Evolutionary conservation across 1,139 yeast genomes (phyloP).

Genomic region (Scheffersomyces segobiensis): DNA sequence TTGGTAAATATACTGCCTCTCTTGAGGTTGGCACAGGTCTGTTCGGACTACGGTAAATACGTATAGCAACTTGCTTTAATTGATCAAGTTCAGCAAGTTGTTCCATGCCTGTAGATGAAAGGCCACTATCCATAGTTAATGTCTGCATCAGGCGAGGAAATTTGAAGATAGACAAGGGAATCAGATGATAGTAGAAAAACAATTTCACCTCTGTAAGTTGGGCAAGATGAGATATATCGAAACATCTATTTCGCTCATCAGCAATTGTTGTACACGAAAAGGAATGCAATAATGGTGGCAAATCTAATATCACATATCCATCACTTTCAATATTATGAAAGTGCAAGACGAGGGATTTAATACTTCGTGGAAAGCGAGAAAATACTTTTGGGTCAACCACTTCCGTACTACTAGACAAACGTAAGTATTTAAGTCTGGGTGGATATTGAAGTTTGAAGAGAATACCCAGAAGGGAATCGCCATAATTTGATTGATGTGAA

Average conservation of each 20-base stretch:
- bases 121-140: background rate
- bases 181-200: background rate
- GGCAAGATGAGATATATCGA: background rate
- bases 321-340: background rate
- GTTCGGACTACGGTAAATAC: background rate
- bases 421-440: background rate
- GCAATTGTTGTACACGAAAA: background rate
- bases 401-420: background rate
- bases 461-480: background rate
- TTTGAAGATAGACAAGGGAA: background rate
- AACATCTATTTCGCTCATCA: background rate
- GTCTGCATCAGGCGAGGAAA: background rate
- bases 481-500: background rate
- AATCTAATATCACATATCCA: background rate
- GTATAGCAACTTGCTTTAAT: background rate
- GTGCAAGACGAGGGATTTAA: background rate
- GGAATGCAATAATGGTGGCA: background rate
- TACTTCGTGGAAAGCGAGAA: background rate
- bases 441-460: background rate
- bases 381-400: background rate
- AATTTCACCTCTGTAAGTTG: background rate
- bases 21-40: background rate
- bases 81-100: background rate
- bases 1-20: background rate
- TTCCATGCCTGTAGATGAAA: background rate